Conservation (phyloP, 2,329 filamentous ascomycete species). For the Aspergillus flavus region DNA sequence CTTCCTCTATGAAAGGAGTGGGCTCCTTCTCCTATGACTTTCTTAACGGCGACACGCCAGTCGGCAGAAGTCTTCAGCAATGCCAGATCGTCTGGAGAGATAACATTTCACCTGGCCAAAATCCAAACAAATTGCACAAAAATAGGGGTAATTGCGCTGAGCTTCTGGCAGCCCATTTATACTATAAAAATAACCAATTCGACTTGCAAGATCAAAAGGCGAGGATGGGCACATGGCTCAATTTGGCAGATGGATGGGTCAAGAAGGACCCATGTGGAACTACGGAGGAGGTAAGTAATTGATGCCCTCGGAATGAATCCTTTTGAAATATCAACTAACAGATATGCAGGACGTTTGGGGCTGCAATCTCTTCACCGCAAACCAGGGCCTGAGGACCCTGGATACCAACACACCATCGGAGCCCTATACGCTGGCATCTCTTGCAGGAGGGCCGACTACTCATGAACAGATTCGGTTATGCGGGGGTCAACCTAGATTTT, state of each 20-base stretch:
- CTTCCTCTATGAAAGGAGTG: constrained; percentile 8
- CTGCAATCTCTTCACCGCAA: too few relatives aligned
- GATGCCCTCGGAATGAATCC: too few relatives aligned
- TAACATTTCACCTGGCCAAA: neutral
- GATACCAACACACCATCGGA: rapidly evolving
- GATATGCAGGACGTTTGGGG: too few relatives aligned
- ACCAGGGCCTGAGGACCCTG: too few relatives aligned
- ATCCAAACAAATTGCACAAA: neutral
- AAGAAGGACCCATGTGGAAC: too few relatives aligned
- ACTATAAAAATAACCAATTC: neutral
- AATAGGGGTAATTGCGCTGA: constrained; percentile 1
- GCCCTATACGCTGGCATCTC: too few relatives aligned
- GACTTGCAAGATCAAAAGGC: neutral
- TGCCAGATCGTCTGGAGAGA: constrained; percentile 5
- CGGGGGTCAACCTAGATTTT: too few relatives aligned
- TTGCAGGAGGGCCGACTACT: too few relatives aligned
- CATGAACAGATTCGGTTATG: too few relatives aligned
- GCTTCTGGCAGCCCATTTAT: constrained; percentile 7
- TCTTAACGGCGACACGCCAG: neutral
- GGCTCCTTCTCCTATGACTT: constrained; percentile 2
- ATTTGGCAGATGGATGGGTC: too few relatives aligned
- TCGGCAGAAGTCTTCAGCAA: neutral
- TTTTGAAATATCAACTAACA: too few relatives aligned
- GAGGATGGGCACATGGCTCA: neutral
- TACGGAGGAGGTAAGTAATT: too few relatives aligned